Percentiles rank a stretch among this genome's conserved stretches.
phyloP scores from a whole-genome alignment of 805 yeast species.

The Tetrapisispora pingtungensis region DNA sequence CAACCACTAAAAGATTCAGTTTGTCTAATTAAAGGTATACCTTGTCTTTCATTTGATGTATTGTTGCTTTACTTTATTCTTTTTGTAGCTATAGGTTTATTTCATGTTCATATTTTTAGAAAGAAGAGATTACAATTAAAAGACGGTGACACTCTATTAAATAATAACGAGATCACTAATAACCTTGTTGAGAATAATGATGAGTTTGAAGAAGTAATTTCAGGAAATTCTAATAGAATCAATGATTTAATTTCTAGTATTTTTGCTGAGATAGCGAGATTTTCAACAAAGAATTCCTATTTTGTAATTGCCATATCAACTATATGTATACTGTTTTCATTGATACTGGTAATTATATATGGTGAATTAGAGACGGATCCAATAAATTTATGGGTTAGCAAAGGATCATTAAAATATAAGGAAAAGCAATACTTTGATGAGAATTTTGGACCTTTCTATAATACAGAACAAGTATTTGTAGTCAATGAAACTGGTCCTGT shows the following conservation, averaged over 20 bases:
- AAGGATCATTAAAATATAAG: constrained; percentile 54
- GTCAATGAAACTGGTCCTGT: constrained; percentile 62
- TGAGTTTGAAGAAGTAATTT: constrained; percentile 7
- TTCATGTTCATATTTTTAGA: constrained; percentile 14
- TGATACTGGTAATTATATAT: constrained; percentile 36
- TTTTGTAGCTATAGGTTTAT: constrained; percentile 17
- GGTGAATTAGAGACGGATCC: constrained; percentile 68
- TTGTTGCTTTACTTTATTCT: constrained; percentile 37
- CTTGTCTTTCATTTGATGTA: constrained; percentile 64
- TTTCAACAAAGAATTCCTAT: constrained; percentile 55
- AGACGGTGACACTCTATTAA: constrained; percentile 6
- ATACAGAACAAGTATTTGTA: constrained; percentile 76
- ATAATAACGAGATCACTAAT: not conserved
- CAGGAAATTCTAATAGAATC: not conserved
- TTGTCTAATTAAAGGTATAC: constrained; percentile 53
- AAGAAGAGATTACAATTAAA: constrained; percentile 15
- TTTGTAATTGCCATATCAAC: constrained; percentile 37
- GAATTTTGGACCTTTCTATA: constrained; percentile 83
- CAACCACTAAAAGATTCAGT: constrained; percentile 33
- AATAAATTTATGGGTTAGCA: constrained; percentile 81
- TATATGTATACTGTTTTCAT: constrained; percentile 20
- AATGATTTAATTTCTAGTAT: constrained; percentile 11
- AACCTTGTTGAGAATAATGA: not conserved
- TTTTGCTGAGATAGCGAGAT: constrained; percentile 44
- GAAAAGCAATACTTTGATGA: constrained; percentile 65